These are phyloP conservation scores for Klebsormidium nitens DNA, from an alignment of 139 green algal species.

Conservation along the genomic window DNA sequence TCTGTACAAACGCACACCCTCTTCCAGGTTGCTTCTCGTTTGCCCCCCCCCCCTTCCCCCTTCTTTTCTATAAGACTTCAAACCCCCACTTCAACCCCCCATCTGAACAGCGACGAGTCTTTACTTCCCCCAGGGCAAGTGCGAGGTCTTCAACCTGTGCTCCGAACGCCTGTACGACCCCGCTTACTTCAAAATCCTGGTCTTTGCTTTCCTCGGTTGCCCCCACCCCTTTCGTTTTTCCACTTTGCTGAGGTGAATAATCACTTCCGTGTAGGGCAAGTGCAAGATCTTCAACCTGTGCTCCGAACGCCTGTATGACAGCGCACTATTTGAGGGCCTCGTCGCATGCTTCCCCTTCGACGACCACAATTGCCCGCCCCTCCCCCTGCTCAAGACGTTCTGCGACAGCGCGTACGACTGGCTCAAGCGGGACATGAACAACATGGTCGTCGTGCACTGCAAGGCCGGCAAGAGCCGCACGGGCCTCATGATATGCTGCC, in stretches of 20 bases:
- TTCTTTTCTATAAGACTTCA: too few relatives aligned
- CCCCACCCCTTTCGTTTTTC: too few relatives aligned
- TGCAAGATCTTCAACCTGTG: conserved; percentile 51
- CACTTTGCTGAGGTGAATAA: too few relatives aligned
- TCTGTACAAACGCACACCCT: conserved; percentile 2
- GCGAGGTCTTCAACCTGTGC: conserved; percentile 42
- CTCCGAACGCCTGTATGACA: conserved; percentile 39
- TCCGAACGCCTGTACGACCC: conserved; percentile 11
- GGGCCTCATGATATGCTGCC: conserved; percentile 25
- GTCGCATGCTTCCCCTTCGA: conserved; percentile 44
- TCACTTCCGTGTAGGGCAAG: conserved; percentile 12
- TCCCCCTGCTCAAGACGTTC: conserved; percentile 27
- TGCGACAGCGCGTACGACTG: conserved; percentile 36
- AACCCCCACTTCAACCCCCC: too few relatives aligned
- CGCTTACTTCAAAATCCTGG: conserved; percentile 6
- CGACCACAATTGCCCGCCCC: conserved; percentile 40
- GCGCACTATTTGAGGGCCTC: conserved; percentile 37
- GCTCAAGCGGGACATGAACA: conserved; percentile 22
- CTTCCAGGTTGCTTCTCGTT: not conserved
- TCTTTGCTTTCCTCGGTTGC: conserved; percentile 11
- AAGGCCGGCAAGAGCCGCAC: conserved; percentile 39
- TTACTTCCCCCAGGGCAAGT: conserved; percentile 22
- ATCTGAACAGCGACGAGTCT: too few relatives aligned
- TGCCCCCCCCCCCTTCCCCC: too few relatives aligned
- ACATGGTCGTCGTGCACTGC: conserved; percentile 45